A percentile compares a stretch with the other conserved stretches of the same genome.
Conservation (phyloP, 2,329 filamentous ascomycete species). For the Penicillium sp. region DNA sequence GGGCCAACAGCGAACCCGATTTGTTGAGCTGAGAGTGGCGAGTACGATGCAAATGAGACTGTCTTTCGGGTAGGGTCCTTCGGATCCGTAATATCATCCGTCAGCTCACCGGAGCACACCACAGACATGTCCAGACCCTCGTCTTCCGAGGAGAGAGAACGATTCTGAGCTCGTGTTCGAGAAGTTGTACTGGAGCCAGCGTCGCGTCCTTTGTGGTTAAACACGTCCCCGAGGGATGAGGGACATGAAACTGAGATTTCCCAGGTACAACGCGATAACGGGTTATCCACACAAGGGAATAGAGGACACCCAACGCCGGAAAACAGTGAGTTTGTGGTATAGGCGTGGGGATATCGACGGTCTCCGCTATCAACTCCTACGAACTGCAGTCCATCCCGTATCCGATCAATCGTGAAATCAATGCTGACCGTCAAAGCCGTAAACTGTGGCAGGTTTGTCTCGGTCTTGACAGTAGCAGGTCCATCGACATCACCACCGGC, state of each 20-base stretch:
- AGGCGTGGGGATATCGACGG: constrained; percentile 80
- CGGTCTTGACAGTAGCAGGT: constrained; percentile 32
- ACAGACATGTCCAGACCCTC: constrained; percentile 83
- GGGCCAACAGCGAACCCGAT: constrained; percentile 91
- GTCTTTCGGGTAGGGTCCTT: constrained; percentile 78
- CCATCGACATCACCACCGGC: constrained; percentile 37
- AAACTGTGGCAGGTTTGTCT: constrained; percentile 46
- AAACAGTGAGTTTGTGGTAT: constrained; percentile 74
- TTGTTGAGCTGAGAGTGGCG: constrained; percentile 75
- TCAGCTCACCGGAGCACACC: constrained; percentile 82
- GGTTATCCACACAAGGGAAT: constrained; percentile 90
- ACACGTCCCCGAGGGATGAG: constrained; percentile 74
- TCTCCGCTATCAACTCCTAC: constrained; percentile 78
- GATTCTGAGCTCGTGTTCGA: constrained; percentile 23
- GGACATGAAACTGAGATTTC: constrained; percentile 82
- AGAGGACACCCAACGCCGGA: constrained; percentile 77
- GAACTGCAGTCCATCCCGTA: constrained; percentile 86
- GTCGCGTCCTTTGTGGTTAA: constrained; percentile 36
- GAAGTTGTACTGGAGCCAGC: constrained; percentile 12
- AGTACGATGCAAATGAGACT: constrained; percentile 72
- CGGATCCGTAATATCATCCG: constrained; percentile 74
- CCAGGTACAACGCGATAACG: constrained; percentile 75
- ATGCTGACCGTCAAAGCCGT: constrained; percentile 62
- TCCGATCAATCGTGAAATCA: constrained; percentile 69
- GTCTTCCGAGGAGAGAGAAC: constrained; percentile 64